phyloP scores from a whole-genome alignment of 2,329 filamentous ascomycete species.

The Teratosphaeria pseudoeucalypti region DNA sequence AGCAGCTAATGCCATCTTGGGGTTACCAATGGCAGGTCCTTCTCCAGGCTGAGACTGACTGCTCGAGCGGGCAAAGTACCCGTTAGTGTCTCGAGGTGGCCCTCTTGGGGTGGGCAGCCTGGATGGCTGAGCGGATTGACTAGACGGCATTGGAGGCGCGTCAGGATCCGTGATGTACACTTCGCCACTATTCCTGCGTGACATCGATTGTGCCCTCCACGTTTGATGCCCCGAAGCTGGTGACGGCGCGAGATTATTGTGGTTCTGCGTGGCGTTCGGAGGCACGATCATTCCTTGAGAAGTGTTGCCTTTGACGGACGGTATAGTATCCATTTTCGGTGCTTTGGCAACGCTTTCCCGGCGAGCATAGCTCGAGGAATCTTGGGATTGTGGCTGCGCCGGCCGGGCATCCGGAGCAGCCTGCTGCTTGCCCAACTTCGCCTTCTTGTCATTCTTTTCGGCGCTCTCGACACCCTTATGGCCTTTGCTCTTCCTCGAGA shows the following conservation, averaged over 20 bases:
- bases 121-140: background rate
- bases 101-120: background rate
- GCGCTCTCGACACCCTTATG: background rate
- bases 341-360: background rate
- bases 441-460: background rate
- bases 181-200: background rate
- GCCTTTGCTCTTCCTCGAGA: background rate
- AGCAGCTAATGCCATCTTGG: slow-evolving; percentile 5
- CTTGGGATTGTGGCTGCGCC: background rate
- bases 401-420: background rate
- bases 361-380: background rate
- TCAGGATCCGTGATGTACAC: slow-evolving; percentile 1
- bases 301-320: too few species aligned
- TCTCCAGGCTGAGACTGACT: slow-evolving; percentile 1
- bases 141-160: slow-evolving; percentile 1
- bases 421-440: background rate
- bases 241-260: background rate
- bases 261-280: background rate
- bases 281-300: too few species aligned
- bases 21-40: slow-evolving; percentile 7
- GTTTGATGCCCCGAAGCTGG: background rate
- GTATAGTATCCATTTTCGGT: background rate
- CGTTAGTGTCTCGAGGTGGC: background rate
- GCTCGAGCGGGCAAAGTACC: background rate
- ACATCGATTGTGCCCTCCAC: background rate